Percentiles rank a stretch among this genome's conserved stretches.
Conservation (phyloP, 768 basidiomycete genomes). For the Lyophyllum semitale region DNA sequence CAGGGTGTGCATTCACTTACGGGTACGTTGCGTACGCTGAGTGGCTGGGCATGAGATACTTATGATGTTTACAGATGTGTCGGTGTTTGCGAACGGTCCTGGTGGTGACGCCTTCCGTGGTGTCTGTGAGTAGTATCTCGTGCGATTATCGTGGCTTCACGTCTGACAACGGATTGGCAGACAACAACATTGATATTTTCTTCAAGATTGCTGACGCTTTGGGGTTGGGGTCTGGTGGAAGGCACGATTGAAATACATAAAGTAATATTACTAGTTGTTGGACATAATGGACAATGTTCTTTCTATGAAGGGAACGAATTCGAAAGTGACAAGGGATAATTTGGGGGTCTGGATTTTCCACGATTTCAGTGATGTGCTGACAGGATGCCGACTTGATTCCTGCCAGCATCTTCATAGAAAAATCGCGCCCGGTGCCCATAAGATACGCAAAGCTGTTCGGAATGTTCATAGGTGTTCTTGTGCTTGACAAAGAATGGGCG, state of each 20-base stretch:
- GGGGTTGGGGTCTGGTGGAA: constrained; percentile 10
- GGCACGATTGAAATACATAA: not conserved
- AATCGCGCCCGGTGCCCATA: too few relatives aligned
- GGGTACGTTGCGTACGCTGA: constrained; percentile 21
- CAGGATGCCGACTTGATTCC: too few relatives aligned
- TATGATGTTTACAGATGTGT: constrained; percentile 32
- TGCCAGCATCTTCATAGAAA: too few relatives aligned
- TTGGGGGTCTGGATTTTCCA: too few relatives aligned
- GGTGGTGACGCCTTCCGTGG: constrained; percentile 43
- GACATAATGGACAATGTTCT: not conserved
- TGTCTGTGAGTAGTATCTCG: constrained; percentile 35
- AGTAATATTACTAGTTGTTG: not conserved
- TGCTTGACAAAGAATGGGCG: too few relatives aligned
- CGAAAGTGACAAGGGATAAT: too few relatives aligned
- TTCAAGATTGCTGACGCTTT: constrained; percentile 23
- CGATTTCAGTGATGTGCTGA: too few relatives aligned
- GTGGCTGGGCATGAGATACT: not conserved
- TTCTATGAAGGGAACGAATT: too few relatives aligned
- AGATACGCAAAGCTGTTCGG: too few relatives aligned
- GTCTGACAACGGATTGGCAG: constrained; percentile 19
- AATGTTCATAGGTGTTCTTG: too few relatives aligned
- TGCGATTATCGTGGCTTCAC: not conserved
- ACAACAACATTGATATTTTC: constrained; percentile 42
- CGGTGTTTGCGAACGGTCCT: constrained; percentile 46
- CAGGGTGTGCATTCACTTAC: constrained; percentile 46